A percentile compares a stretch with the other conserved stretches of the same genome.
phyloP scores from a whole-genome alignment of 1,139 yeast species.

The Pichia sp. region DNA sequence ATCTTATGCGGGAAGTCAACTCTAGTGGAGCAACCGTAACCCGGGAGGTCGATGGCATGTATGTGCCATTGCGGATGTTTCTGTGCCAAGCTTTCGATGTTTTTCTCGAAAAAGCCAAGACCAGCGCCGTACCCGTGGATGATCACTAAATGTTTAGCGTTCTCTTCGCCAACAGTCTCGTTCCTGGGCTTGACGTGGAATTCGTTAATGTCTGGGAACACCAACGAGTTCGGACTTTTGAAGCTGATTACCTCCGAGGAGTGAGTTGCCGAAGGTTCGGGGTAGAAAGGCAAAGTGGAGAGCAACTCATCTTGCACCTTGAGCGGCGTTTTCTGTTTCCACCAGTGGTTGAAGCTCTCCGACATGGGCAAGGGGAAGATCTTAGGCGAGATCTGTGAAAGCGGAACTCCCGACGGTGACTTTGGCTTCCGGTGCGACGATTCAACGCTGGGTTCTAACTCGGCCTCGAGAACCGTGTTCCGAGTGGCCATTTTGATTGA shows the following conservation, averaged over 20 bases:
- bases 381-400: background rate
- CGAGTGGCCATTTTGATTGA: background rate
- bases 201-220: constrained; percentile 55
- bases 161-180: constrained; percentile 8
- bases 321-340: constrained; percentile 38
- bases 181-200: constrained; percentile 50
- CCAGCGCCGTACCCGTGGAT: constrained; percentile 83
- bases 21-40: constrained; percentile 71
- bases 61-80: constrained; percentile 51
- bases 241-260: constrained; percentile 30
- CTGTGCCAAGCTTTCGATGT: constrained; percentile 46
- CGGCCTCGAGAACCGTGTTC: background rate
- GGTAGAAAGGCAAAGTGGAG: constrained; percentile 34
- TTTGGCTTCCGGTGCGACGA: constrained; percentile 37
- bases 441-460: background rate
- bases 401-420: constrained; percentile 42
- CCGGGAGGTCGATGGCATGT: constrained; percentile 70
- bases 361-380: constrained; percentile 52
- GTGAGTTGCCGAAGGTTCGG: constrained; percentile 29
- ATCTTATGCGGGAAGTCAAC: constrained; percentile 45
- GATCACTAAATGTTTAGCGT: constrained; percentile 53
- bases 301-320: constrained; percentile 50
- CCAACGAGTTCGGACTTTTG: constrained; percentile 38
- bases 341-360: constrained; percentile 52
- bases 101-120: constrained; percentile 63